Percentiles rank a stretch among this genome's conserved stretches.
These are phyloP conservation scores for Penicillium longicatenatum DNA, from an alignment of 495 filamentous ascomycete genomes.

Conservation along the genomic window DNA sequence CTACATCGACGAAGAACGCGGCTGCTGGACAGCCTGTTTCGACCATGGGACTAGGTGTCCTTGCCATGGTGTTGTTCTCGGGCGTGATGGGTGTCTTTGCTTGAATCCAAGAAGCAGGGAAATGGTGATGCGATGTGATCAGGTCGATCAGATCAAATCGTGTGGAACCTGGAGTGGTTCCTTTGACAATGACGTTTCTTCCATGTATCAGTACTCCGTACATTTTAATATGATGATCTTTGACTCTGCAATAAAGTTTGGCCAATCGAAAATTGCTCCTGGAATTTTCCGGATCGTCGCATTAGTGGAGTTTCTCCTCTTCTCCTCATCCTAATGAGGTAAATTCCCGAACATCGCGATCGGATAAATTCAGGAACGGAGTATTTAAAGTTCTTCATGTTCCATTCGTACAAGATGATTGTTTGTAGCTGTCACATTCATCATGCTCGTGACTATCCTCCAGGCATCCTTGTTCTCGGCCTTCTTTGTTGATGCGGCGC, in stretches of 20 bases:
- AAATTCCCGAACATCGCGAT: constrained; percentile 3
- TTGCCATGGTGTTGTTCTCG: constrained; percentile 42
- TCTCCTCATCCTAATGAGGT: constrained; percentile 3
- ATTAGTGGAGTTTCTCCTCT: constrained; percentile 1
- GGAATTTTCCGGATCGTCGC: constrained; percentile 8
- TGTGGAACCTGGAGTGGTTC: neutral
- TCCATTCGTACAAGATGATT: too few species aligned
- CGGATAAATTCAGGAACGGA: neutral
- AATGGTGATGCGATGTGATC: too few species aligned
- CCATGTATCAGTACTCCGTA: neutral
- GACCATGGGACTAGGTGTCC: constrained; percentile 35
- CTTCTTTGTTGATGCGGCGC: neutral
- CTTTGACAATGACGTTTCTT: neutral
- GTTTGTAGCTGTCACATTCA: neutral
- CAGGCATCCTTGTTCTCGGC: neutral
- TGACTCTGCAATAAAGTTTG: too few species aligned
- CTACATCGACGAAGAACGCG: constrained; percentile 19
- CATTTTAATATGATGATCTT: neutral
- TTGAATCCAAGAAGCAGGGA: constrained; percentile 10
- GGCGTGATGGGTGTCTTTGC: constrained; percentile 33
- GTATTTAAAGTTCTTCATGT: neutral
- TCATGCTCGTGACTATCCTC: neutral
- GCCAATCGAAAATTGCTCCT: neutral
- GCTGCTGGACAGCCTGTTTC: constrained; percentile 29
- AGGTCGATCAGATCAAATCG: neutral